Evolutionary conservation across 2,329 filamentous ascomycete species (phyloP).

Genomic region (Alternaria consortialis): DNA sequence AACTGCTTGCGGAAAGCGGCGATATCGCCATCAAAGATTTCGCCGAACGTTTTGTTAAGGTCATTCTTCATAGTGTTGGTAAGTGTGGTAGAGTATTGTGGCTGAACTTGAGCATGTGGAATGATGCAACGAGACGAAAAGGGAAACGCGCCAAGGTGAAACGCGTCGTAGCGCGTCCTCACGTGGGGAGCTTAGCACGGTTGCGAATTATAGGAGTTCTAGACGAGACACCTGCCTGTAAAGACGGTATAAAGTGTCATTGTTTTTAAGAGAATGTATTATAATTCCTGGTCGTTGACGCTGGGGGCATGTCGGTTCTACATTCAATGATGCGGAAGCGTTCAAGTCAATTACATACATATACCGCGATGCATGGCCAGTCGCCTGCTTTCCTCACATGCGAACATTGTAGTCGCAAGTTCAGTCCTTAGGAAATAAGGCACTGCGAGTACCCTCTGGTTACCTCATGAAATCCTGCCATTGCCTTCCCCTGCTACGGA

Average conservation of each 20-base stretch:
- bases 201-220: neutral
- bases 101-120: neutral
- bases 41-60: conserved; percentile 24
- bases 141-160: neutral
- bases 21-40: conserved; percentile 25
- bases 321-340: neutral
- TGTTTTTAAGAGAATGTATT: neutral
- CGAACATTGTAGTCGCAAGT: neutral
- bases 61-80: conserved; percentile 24
- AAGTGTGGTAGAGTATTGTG: neutral
- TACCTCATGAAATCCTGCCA: neutral
- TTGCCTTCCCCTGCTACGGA: neutral
- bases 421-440: neutral
- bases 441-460: neutral
- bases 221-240: neutral
- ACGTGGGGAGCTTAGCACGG: conserved; percentile 1
- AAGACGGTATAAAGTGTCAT: neutral
- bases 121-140: neutral
- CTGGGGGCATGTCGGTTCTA: neutral
- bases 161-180: conserved; percentile 1
- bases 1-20: conserved; percentile 22
- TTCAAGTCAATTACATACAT: neutral
- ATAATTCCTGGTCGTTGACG: neutral
- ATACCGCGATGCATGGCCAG: neutral
- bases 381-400: neutral